Conservation (phyloP, 768 basidiomycete species). For the Pulveroboletus sp. region DNA sequence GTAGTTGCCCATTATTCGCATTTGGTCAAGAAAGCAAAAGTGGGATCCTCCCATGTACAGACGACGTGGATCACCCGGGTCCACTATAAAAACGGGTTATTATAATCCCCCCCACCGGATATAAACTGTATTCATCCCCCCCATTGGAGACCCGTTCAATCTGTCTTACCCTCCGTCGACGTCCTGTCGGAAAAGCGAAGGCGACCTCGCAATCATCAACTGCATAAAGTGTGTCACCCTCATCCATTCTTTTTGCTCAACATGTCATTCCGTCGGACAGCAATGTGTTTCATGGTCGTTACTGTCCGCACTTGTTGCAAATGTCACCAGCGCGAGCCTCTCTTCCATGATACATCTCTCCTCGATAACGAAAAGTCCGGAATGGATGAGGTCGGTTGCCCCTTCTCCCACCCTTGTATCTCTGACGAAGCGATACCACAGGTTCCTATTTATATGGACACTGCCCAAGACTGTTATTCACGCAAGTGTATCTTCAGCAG, state of each 20-base stretch:
- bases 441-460: constrained; percentile 27
- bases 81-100: constrained; percentile 1
- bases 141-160: neutral
- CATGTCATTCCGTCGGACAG: constrained; percentile 2
- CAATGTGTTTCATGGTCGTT: constrained; percentile 30
- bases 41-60: constrained; percentile 8
- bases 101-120: constrained; percentile 2
- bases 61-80: constrained; percentile 7
- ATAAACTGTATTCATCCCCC: constrained; percentile 5
- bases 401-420: neutral
- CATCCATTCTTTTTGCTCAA: no score
- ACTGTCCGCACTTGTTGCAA: constrained; percentile 32
- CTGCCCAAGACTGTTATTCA: constrained; percentile 31
- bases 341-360: constrained; percentile 18
- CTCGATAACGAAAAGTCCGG: constrained; percentile 18
- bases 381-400: constrained; percentile 17
- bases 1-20: constrained; percentile 1
- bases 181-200: no score
- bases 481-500: constrained; percentile 29
- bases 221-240: no score
- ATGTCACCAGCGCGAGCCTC: constrained; percentile 23
- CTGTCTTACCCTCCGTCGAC: neutral
- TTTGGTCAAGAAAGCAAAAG: constrained; percentile 11
- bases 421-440: neutral
- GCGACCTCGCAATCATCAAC: no score